Base-by-base conservation (phyloP, 768 basidiomycete genomes). In the Phlebiopsis flavidoalba region DNA sequence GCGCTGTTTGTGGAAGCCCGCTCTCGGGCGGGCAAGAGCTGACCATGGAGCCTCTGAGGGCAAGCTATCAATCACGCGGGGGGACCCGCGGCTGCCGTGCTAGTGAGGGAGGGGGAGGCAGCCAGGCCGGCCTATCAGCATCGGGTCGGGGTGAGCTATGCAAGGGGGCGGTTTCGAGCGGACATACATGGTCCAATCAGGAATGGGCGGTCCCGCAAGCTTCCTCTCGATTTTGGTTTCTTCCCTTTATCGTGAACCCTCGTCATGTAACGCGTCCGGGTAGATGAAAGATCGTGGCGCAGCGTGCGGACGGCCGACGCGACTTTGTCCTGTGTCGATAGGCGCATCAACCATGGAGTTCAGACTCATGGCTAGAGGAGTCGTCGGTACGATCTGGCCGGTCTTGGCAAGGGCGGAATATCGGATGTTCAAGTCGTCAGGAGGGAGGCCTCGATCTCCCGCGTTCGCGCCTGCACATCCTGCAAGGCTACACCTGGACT, bases 281-380 rank as follows among this genome's bases (percentile, higher is more conserved):
- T 79, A n/a, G 65, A 96, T 85, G 78, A 94, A 97, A 5, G 80
- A 78, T 52, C n/a, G n/a, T 86, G 81, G 26, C 93, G 87, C 71
- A 91, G 94, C 12, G n/a, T n/a, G n/a, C n/a, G n/a, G n/a, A n/a
- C n/a, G n/a, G n/a, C n/a, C n/a, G 83, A 82, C 10, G 88, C 80
- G 11, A 95, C 80, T 14, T n/a, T n/a, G n/a, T n/a, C 91, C 91
- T n/a, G 85, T 83, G 58, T 90, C 86, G 55, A 80, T 69, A 0
- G 93, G 87, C 0, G 93, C 83, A 70, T 98, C 96, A 14, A 96
- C 93, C 0, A 86, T 89, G 17, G 83, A 80, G 66, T 98, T 98
- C 61, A 98, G 76, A 15, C 85, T 83, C 88, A 94, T 95, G 0
- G 93, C 86, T 46, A 96, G 74, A 0, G 86, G 83, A 68, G 91